A percentile compares a stretch with the other conserved stretches of the same genome.
These are phyloP conservation scores for Wilcoxina mikolae DNA, from an alignment of 495 filamentous ascomycete species.

Conservation along the genomic window DNA sequence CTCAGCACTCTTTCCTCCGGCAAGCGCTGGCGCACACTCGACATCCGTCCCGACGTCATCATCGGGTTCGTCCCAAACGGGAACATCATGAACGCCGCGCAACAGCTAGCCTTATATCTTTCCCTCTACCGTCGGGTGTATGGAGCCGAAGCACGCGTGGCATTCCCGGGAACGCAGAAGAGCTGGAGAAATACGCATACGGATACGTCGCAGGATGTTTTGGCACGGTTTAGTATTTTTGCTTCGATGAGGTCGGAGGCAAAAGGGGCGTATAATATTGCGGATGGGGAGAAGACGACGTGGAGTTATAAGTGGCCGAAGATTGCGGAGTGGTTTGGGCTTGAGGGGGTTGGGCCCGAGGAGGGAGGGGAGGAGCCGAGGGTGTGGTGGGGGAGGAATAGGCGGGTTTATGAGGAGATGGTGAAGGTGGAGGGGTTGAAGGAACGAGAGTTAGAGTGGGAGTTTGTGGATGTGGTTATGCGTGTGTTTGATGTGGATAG, in stretches of 20 bases:
- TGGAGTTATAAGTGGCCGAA: neutral
- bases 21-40: constrained; percentile 17
- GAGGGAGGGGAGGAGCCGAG: neutral
- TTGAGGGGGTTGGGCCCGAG: neutral
- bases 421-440: neutral
- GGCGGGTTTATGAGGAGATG: neutral
- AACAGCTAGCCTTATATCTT: neutral
- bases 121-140: neutral
- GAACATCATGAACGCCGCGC: neutral
- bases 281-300: neutral
- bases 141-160: constrained; percentile 21
- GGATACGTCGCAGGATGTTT: constrained; percentile 1
- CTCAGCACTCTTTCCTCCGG: constrained; percentile 28
- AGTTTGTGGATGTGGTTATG: constrained; percentile 10
- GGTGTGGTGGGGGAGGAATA: neutral
- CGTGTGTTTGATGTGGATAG: constrained; percentile 7
- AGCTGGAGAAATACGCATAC: neutral
- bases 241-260: neutral
- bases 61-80: neutral
- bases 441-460: constrained; percentile 3
- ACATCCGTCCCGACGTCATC: neutral
- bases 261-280: neutral
- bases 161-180: constrained; percentile 30
- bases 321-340: neutral
- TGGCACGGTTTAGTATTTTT: neutral